Conservation (phyloP, 345 rosid species). For the Populus tremula region DNA sequence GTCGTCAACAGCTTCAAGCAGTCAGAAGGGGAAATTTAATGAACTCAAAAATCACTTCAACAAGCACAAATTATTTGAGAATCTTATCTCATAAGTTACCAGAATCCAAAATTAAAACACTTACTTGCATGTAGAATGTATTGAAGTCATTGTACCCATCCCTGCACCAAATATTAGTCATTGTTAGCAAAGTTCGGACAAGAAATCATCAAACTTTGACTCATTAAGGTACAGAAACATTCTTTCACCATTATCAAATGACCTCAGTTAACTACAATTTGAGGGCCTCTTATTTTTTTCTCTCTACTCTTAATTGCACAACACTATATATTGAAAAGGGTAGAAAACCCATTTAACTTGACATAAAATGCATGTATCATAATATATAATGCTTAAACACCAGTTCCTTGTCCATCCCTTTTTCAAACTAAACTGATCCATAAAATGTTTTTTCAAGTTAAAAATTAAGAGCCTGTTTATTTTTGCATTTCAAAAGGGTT, state of each 20-base stretch:
- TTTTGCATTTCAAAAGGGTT: too few species aligned
- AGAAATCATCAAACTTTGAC: neutral
- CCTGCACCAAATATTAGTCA: constrained; percentile 44
- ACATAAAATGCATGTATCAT: neutral
- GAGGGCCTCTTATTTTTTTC: too few species aligned
- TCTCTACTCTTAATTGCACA: too few species aligned
- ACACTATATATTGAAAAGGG: neutral
- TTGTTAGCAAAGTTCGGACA: neutral
- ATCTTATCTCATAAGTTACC: too few species aligned
- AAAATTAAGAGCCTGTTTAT: too few species aligned
- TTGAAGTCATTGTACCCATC: constrained; percentile 99
- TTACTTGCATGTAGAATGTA: constrained; percentile 96
- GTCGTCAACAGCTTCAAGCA: too few species aligned
- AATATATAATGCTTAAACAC: neutral
- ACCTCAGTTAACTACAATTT: too few species aligned
- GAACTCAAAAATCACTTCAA: too few species aligned
- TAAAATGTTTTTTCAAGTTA: too few species aligned
- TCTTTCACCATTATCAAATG: too few species aligned
- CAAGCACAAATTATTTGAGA: too few species aligned
- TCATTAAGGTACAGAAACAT: neutral
- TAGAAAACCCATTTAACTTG: neutral
- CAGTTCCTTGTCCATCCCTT: neutral
- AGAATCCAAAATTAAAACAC: constrained; percentile 15
- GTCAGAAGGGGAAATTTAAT: too few species aligned
- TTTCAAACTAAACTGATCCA: neutral